Base-by-base conservation (phyloP, 2,329 filamentous ascomycete genomes). In the Penicillium sp. region DNA sequence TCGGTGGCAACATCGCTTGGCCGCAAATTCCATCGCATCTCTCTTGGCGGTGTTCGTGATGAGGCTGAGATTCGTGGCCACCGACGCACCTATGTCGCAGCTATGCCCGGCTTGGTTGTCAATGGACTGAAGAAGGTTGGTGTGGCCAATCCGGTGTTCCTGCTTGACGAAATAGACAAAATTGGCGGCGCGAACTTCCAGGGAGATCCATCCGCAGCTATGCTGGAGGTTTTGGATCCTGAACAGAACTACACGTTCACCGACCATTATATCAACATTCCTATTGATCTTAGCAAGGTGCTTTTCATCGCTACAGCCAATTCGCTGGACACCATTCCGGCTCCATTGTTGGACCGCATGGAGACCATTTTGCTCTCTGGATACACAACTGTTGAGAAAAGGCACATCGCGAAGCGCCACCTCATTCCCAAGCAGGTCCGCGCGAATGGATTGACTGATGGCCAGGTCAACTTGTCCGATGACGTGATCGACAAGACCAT, bases 141-240 rank as follows among this genome's bases (percentile, higher is more conserved):
- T 32, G 91, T 97, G 14, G 81, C 88, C 2, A 98, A 98, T 60
- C 93, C 93, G 0, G 91, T 98, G 41, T 87, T 98, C 69, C 71
- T 98, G 31, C 81, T 98, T 9, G 93, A 98, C 60, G 93, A 98
- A 71, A 96, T 98, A 54, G 93, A 98, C 74, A 98, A 98, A 75
- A 79, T 98, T 47, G 89, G 90, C 48, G 82, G 83, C 43, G 83
- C 87, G 23, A 97, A 91, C 63, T 86, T 93, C 64, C 90, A 98
- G 53, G 93, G 93, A 27, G 93, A 98, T 59, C 93, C 93, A 3
- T 94, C 88, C 14, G 93, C 93, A 15, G 93, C 93, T 7, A 96
- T 98, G 91, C 81, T 98, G 10, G 93, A 98, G 66, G 93, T 98
- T 8, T 76, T 98, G 31, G 93, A 98, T 59, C 93, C 93, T 0